Conservation (phyloP, 1,284 basidiomycete genomes). For the Volvariella volvacea region DNA sequence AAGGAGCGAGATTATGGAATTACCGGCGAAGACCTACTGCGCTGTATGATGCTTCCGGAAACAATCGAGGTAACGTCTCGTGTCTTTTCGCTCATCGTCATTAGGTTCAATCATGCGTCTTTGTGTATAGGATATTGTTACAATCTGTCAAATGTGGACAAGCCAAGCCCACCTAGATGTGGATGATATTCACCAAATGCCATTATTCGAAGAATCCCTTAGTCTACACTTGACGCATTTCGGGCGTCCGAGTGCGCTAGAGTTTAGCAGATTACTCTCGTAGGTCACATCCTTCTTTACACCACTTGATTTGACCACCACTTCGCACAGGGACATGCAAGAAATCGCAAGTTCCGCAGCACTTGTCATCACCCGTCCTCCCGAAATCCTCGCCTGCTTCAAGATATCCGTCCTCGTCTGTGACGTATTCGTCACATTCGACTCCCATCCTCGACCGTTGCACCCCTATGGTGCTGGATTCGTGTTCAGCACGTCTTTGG, state of each 20-base stretch:
- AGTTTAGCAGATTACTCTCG: slow-evolving; percentile 41
- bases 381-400: slow-evolving; percentile 56
- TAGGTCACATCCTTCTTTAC: slow-evolving; percentile 18
- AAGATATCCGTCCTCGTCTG: slow-evolving; percentile 29
- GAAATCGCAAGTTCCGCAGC: slow-evolving; percentile 17
- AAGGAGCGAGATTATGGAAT: slow-evolving; percentile 23
- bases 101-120: too few relatives aligned
- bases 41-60: slow-evolving; percentile 27
- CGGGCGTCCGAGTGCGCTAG: slow-evolving; percentile 25
- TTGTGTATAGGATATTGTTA: slow-evolving; percentile 37
- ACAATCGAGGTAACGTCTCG: slow-evolving; percentile 31
- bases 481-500: slow-evolving; percentile 37
- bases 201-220: slow-evolving; percentile 36
- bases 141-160: slow-evolving; percentile 49
- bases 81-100: background rate
- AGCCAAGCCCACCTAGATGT: slow-evolving; percentile 48
- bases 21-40: slow-evolving; percentile 25
- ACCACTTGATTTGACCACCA: background rate
- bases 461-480: slow-evolving; percentile 54
- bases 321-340: slow-evolving; percentile 24
- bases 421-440: slow-evolving; percentile 50
- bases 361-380: slow-evolving; percentile 59
- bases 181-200: slow-evolving; percentile 38
- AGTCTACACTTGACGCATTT: slow-evolving; percentile 29
- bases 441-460: slow-evolving; percentile 56